Evolutionary conservation across 2,329 filamentous ascomycete species (phyloP), one percentile per base, ranked within the genome.

Genomic region (Trichoderma sp.): DNA sequence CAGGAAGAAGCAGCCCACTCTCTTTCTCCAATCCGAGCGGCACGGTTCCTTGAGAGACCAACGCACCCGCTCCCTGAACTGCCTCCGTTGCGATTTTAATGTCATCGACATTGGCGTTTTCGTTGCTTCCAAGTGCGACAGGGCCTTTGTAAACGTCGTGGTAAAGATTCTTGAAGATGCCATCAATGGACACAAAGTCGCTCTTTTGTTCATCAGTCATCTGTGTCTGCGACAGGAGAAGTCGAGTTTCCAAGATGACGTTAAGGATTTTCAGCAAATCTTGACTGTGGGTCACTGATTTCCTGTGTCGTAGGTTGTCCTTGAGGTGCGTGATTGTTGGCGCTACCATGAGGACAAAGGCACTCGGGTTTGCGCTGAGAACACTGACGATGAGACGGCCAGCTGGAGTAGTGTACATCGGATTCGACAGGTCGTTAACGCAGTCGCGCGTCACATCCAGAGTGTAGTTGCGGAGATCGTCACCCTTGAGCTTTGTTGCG

Each of bases 381-480:
- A 88, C 82, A 65, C 85, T 85, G 70, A 86, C 82, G 9, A 89
- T 78, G 8, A 89, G 80, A 50, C 86, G 83, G 6, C 87, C 87
- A 9, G 87, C 85, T 7, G 84, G 81, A 36, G 84, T 83, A 0
- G 85, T 83, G 73, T 89, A 89, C 13, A 83, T 84, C 3, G 85
- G 81, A 71, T 85, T 88, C 5, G 83, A 83, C 23, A 90, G 78
- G 70, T 90, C 88, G 32, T 85, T 83, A 15, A 84, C 81, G 71
- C 87, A 85, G 75, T 90, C 88, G 39, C 84, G 82, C 72, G 86
- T 86, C 5, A 87, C 84, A 12, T 82, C 79, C 36, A 85, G 78
- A 2, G 85, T 78, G 73, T 88, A 88, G 23, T 82, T 80, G 39
- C 81, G 79, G 8, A 88, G 80, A 64, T 83, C 78, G 3, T 83